Percentiles rank a stretch among this genome's conserved stretches.
These are phyloP conservation scores for Coffea canephora DNA, from an alignment of 257 asterid species.

Conservation along the genomic window DNA sequence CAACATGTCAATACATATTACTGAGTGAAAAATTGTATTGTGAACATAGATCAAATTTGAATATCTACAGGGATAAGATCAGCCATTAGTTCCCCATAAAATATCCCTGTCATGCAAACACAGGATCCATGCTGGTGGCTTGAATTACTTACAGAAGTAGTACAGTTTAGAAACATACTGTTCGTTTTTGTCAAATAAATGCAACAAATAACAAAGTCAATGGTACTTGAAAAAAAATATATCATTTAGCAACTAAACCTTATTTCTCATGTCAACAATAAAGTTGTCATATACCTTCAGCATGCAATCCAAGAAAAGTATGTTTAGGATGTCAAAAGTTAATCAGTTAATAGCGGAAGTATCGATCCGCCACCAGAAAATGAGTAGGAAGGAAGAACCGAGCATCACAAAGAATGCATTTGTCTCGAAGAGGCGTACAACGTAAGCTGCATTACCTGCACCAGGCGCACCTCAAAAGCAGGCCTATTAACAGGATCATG, in stretches of 20 bases:
- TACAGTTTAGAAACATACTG: background rate
- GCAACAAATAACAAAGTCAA: background rate
- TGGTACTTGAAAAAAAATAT: background rate
- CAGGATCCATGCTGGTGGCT: background rate
- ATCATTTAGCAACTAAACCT: background rate
- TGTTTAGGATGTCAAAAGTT: background rate
- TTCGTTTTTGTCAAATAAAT: background rate
- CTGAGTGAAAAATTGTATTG: background rate
- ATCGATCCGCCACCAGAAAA: no score
- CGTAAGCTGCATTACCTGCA: constrained; percentile 52
- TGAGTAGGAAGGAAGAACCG: background rate
- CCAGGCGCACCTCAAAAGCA: constrained; percentile 88
- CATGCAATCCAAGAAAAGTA: background rate
- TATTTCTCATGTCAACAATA: background rate
- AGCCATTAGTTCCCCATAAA: background rate
- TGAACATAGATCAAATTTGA: no score
- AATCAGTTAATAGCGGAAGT: no score
- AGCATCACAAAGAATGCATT: background rate
- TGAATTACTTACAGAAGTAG: background rate
- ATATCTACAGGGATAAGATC: background rate
- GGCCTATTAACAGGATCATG: constrained; percentile 87
- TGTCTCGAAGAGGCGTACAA: background rate
- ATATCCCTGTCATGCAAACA: background rate
- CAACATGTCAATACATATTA: background rate
- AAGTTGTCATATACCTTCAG: background rate